A percentile compares a stretch with the other conserved stretches of the same genome.
phyloP scores from a whole-genome alignment of 352 stramenopile genomes.

The Saprolegnia diclina region DNA sequence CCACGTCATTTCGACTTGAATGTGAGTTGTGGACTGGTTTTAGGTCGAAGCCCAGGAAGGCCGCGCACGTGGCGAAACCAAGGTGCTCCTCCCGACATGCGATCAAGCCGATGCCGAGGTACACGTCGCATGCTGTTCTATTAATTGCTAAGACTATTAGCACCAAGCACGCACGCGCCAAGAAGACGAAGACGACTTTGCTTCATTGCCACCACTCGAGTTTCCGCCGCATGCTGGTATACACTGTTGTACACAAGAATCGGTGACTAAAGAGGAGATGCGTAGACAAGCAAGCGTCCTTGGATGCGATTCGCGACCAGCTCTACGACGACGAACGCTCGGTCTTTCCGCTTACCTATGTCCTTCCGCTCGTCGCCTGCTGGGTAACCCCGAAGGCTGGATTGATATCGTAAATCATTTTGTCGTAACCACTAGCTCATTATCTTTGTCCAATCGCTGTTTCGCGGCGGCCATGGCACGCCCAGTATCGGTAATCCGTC shows the following conservation, averaged over 20 bases:
- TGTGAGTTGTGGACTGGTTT: too few relatives aligned
- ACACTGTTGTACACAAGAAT: neutral
- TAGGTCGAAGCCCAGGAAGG: conserved; percentile 19
- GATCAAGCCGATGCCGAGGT: neutral
- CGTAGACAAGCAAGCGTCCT: conserved; percentile 13
- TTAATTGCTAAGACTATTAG: neutral
- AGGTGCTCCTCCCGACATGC: neutral
- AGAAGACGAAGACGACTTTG: conserved; percentile 19
- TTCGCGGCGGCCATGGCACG: conserved; percentile 63
- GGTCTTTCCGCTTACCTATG: conserved; percentile 50
- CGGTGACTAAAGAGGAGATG: neutral
- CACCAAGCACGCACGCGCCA: conserved; percentile 6
- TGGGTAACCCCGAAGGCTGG: conserved; percentile 33
- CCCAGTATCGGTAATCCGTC: conserved; percentile 35
- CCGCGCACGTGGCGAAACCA: neutral
- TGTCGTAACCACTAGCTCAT: conserved; percentile 24
- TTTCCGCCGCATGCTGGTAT: neutral
- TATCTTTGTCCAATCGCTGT: conserved; percentile 59
- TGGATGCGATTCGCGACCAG: neutral
- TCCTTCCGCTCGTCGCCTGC: conserved; percentile 49
- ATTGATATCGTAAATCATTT: neutral
- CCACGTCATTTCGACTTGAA: neutral
- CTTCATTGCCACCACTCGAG: conserved; percentile 38
- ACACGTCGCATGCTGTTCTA: neutral
- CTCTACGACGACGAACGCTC: conserved; percentile 31